These are phyloP conservation scores for Aspergillus funiculosus DNA, from an alignment of 495 filamentous ascomycete genomes.

Conservation along the genomic window DNA sequence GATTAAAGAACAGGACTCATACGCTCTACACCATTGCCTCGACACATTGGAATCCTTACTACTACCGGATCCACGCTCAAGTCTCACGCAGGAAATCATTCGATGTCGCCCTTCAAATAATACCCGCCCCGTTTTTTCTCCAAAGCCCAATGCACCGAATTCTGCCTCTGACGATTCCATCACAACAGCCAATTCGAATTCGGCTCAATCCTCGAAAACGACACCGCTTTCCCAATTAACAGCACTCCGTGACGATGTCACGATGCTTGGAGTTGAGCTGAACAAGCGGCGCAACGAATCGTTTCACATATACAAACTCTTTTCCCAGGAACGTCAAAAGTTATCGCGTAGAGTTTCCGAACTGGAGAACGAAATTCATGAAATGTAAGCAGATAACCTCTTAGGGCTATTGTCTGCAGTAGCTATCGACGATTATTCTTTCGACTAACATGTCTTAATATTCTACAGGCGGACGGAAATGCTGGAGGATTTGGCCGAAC, in stretches of 20 bases:
- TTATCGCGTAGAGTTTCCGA: constrained; percentile 23
- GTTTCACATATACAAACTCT: constrained; percentile 29
- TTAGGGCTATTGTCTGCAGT: too few relatives aligned
- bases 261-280: constrained; percentile 25
- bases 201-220: not conserved
- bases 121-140: too few relatives aligned
- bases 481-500: constrained; percentile 29
- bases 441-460: constrained; percentile 3
- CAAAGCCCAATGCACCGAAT: too few relatives aligned
- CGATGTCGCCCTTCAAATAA: constrained; percentile 15
- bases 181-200: not conserved
- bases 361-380: constrained; percentile 29
- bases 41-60: constrained; percentile 31
- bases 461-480: constrained; percentile 27
- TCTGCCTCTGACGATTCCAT: not conserved
- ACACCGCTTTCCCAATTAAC: constrained; percentile 19
- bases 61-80: constrained; percentile 24
- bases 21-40: constrained; percentile 25
- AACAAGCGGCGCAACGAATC: constrained; percentile 30
- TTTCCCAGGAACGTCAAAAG: constrained; percentile 26
- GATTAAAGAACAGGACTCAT: constrained; percentile 16
- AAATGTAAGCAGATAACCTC: constrained; percentile 25
- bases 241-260: constrained; percentile 24
- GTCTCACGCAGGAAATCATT: constrained; percentile 18
- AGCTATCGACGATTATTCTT: too few relatives aligned